Percentiles rank a stretch among this genome's conserved stretches.
Conservation (phyloP, 371 early-diverging fungal species). For the Lichtheimia corymbifera region DNA sequence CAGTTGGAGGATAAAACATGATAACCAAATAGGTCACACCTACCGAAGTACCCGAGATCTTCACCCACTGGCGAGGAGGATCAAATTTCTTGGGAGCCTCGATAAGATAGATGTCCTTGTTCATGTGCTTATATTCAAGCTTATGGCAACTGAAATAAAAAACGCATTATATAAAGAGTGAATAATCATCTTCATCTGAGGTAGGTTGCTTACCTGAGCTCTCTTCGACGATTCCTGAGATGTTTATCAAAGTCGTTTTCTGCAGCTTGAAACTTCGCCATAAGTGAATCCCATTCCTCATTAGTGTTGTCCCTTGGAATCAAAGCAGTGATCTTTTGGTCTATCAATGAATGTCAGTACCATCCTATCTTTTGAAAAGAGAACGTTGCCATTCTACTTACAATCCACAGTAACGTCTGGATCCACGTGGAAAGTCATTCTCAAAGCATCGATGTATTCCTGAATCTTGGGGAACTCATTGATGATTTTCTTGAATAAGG, state of each 20-base stretch:
- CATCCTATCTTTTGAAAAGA: not conserved
- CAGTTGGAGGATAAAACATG: conserved; percentile 25
- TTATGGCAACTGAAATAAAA: conserved; percentile 37
- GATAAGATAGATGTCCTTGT: conserved; percentile 95
- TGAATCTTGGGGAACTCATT: conserved; percentile 55
- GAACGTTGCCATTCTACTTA: conserved; percentile 14
- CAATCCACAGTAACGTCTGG: conserved; percentile 70
- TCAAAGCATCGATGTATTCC: conserved; percentile 60
- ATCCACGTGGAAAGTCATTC: conserved; percentile 37
- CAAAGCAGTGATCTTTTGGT: conserved; percentile 56
- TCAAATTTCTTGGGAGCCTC: conserved; percentile 82
- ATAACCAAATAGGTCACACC: not conserved
- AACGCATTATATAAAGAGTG: conserved; percentile 5
- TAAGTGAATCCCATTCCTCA: conserved; percentile 71
- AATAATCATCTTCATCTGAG: not conserved
- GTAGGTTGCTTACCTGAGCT: conserved; percentile 51
- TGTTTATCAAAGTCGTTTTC: conserved; percentile 69
- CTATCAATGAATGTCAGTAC: conserved; percentile 5
- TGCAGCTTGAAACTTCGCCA: conserved; percentile 51
- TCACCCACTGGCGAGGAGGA: conserved; percentile 81
- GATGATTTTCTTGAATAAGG: conserved; percentile 41
- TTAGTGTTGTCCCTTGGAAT: conserved; percentile 79
- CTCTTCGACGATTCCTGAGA: conserved; percentile 59
- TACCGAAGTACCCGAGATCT: conserved; percentile 80
- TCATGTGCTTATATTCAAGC: conserved; percentile 83